Evolutionary conservation across 1,284 basidiomycete species (phyloP), one percentile per base, ranked within the genome.

Genomic region (Cryptococcus floricola): DNA sequence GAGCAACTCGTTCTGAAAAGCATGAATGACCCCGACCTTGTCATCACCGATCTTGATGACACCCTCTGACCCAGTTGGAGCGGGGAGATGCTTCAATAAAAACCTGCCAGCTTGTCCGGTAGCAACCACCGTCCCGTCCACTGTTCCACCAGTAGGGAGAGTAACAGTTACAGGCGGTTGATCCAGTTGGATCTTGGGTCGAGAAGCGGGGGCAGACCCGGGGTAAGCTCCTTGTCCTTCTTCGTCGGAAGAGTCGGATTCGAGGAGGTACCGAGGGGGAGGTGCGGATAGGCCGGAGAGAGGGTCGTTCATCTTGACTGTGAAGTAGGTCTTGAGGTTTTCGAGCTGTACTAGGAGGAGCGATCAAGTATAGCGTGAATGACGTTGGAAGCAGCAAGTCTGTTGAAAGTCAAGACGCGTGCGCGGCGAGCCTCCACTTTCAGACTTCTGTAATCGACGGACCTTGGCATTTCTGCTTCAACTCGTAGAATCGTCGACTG

Each of bases 171-270:
- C 19, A 47, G 27, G 18, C 23, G 18, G 37, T 14, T 34, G 23
- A 9, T 9, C 25, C 13, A 44, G 39, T 25, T 50, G 50, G 19
- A 52, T 37, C 39, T 60, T 54, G 19, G 53, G 52, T 52, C 48
- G 48, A 18, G 61, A 49, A 14, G 57, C 50, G 19, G 47, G 56
- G 25, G 41, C 34, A 19, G 45, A 23, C 39, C 44, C 59, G 1
- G 57, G 58, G 56, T 74, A 73, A n/a, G 46, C 50, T n/a, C 71
- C 71, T 56, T 71, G 67, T 6, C 71, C 72, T 61, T 74, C 72
- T 58, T 76, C 74, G 50, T 76, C 74, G 1, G 70, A 72, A 10
- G 67, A 70, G 58, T 76, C 74, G 10, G 74, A 76, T 57, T 76
- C 74, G 52, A 76, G 64, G 25, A 69, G 62, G 59, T 76, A 76